Evolutionary conservation across 2,329 filamentous ascomycete species (phyloP).

Genomic region (Cercospora janseana): DNA sequence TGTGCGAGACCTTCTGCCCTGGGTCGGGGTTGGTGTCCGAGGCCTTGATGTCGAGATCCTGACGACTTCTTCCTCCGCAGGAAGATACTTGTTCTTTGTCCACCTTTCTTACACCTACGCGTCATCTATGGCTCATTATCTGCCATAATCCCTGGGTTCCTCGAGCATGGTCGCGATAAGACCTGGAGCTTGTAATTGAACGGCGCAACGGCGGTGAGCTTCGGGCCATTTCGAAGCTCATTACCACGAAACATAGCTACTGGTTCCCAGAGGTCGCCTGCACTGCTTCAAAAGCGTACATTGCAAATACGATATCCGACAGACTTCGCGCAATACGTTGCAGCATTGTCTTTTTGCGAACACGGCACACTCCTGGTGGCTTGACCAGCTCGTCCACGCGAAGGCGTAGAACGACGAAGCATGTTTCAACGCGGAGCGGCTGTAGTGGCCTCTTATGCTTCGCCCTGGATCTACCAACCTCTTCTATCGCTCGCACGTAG

Average conservation of each 20-base stretch:
- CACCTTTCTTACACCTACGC: background rate
- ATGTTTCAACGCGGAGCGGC: slow-evolving; percentile 12
- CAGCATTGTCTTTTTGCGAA: too few relatives aligned
- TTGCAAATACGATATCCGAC: too few relatives aligned
- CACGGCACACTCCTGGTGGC: background rate
- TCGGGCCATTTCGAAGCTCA: background rate
- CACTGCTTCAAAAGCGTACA: too few relatives aligned
- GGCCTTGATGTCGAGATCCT: background rate
- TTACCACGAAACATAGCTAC: background rate
- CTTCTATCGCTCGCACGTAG: slow-evolving; percentile 48
- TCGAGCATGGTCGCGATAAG: background rate
- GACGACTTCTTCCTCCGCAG: background rate
- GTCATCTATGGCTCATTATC: background rate
- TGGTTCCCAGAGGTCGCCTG: too few relatives aligned
- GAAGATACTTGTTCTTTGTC: too few relatives aligned
- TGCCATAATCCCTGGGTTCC: background rate
- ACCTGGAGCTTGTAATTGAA: background rate
- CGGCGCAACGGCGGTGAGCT: background rate
- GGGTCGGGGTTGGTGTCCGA: background rate
- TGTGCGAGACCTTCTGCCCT: background rate
- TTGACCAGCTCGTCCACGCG: background rate
- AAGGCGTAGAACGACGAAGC: background rate
- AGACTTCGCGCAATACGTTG: too few relatives aligned
- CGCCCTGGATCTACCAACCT: slow-evolving; percentile 49
- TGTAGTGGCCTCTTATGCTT: slow-evolving; percentile 42